Percentiles rank a stretch among this genome's conserved stretches.
phyloP scores from a whole-genome alignment of 371 early-diverging fungal species.

The Funneliformis caledonium region DNA sequence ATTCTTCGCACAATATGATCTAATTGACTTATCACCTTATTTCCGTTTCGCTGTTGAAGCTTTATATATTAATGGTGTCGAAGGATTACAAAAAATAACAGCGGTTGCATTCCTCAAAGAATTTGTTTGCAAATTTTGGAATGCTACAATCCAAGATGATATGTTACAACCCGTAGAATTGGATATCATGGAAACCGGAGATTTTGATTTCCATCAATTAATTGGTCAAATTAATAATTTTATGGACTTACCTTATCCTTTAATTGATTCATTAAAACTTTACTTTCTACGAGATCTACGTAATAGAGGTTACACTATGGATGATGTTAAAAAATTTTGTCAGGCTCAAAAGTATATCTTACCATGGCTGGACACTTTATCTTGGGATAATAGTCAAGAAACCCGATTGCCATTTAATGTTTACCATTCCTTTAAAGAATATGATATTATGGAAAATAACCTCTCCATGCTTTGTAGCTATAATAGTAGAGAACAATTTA shows the following conservation, averaged over 20 bases:
- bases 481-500: constrained; percentile 3
- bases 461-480: not conserved
- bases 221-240: constrained; percentile 14
- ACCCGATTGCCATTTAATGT: constrained; percentile 31
- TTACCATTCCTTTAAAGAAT: constrained; percentile 10
- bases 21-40: not conserved
- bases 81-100: constrained; percentile 22
- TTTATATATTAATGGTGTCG: not conserved
- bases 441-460: constrained; percentile 1
- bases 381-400: constrained; percentile 21
- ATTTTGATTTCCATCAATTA: not conserved
- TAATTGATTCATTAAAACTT: constrained; percentile 33
- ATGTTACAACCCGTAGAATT: not conserved
- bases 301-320: constrained; percentile 22
- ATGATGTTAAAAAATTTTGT: constrained; percentile 35
- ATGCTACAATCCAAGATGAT: not conserved
- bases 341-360: not conserved
- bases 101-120: constrained; percentile 40
- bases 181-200: constrained; percentile 9
- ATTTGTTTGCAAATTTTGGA: constrained; percentile 35
- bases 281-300: constrained; percentile 34
- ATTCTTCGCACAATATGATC: constrained; percentile 7
- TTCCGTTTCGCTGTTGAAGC: constrained; percentile 11
- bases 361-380: constrained; percentile 20
- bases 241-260: not conserved